phyloP scores from a whole-genome alignment of 306 rosid species.

The Acacia melanoxylon region DNA sequence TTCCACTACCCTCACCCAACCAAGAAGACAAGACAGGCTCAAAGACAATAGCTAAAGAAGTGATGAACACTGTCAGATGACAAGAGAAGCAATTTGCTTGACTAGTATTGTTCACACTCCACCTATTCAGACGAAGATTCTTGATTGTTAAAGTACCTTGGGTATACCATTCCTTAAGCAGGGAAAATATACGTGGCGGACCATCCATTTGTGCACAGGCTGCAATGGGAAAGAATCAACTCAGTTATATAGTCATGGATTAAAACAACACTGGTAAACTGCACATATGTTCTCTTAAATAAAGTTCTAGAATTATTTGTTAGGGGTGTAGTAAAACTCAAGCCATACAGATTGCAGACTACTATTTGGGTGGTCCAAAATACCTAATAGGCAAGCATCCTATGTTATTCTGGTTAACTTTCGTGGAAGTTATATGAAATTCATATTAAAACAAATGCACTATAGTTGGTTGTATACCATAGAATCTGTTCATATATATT shows the following conservation, averaged over 20 bases:
- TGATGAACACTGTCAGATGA: conserved; percentile 7
- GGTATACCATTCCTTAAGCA: conserved; percentile 76
- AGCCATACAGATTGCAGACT: background rate
- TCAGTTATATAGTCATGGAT: conserved; percentile 29
- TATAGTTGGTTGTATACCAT: background rate
- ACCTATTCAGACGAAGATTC: background rate
- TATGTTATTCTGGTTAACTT: background rate
- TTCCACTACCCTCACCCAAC: background rate
- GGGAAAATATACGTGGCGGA: conserved; percentile 91
- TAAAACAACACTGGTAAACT: conserved; percentile 1
- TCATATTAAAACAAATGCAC: background rate
- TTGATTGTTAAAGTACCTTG: conserved; percentile 54
- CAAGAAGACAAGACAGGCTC: background rate
- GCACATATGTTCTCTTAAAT: conserved; percentile 5
- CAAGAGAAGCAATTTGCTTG: conserved; percentile 22
- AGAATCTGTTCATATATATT: background rate
- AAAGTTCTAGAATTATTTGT: conserved; percentile 17
- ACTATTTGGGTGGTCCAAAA: background rate
- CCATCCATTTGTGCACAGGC: conserved; percentile 99
- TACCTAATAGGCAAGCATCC: background rate
- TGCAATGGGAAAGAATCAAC: conserved; percentile 40
- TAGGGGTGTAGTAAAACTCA: background rate
- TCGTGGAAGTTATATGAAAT: background rate
- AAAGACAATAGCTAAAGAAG: background rate
- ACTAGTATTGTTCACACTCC: conserved; percentile 13